A percentile compares a stretch with the other conserved stretches of the same genome.
These are phyloP conservation scores for Cladosporium phlei DNA, from an alignment of 2,329 filamentous ascomycete genomes.

Conservation along the genomic window DNA sequence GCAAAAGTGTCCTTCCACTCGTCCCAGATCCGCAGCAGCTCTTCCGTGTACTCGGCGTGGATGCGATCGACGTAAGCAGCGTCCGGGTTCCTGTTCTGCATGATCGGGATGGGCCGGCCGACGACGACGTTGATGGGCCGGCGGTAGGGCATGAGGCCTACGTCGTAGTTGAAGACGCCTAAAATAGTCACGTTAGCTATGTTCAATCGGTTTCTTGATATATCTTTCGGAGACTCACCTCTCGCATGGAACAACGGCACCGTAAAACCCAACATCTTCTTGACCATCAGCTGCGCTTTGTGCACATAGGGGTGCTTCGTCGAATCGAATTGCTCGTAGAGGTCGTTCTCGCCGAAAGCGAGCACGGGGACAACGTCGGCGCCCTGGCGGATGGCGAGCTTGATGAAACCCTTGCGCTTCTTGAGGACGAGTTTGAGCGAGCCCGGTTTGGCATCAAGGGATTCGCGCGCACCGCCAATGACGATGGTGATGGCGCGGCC, in stretches of 20 bases:
- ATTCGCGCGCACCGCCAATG: conserved; percentile 86
- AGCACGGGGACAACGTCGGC: conserved; percentile 90
- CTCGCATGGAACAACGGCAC: conserved; percentile 84
- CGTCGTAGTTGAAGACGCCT: conserved; percentile 96
- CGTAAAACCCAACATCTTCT: conserved; percentile 86
- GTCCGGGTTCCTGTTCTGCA: conserved; percentile 59
- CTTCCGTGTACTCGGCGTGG: conserved; percentile 72
- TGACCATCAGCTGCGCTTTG: conserved; percentile 74
- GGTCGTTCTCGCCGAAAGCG: conserved; percentile 89
- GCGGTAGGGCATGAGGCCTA: conserved; percentile 91
- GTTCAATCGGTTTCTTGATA: too few relatives aligned
- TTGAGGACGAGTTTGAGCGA: conserved; percentile 72
- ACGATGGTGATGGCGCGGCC: conserved; percentile 96
- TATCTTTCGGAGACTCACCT: conserved; percentile 15
- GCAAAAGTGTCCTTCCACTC: conserved; percentile 74
- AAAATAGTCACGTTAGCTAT: not conserved
- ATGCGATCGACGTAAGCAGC: conserved; percentile 73
- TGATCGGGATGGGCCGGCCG: conserved; percentile 71
- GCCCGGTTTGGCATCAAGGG: conserved; percentile 78
- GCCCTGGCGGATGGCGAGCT: conserved; percentile 85
- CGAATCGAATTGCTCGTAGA: conserved; percentile 85
- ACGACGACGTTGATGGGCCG: conserved; percentile 84
- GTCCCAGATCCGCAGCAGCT: conserved; percentile 69
- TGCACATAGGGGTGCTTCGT: conserved; percentile 74
- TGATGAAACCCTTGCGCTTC: conserved; percentile 86